Conservation (phyloP, 108 stramenopile genomes). For the Epipyxis sp. region DNA sequence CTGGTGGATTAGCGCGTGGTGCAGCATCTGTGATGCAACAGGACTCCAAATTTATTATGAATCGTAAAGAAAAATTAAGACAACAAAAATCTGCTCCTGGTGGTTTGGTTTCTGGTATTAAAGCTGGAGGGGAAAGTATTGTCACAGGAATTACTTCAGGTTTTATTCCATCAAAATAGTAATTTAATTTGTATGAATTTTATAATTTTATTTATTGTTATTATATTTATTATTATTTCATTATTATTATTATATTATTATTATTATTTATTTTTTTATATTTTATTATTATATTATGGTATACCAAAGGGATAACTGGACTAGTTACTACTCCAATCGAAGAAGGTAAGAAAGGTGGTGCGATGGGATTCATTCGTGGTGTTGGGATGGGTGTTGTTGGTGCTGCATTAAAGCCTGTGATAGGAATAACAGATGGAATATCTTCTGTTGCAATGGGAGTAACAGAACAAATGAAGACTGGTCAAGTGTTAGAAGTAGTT, state of each 20-base stretch:
- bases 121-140: conserved; percentile 39
- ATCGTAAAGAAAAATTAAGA: background rate
- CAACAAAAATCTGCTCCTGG: conserved; percentile 25
- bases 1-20: background rate
- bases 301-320: no score
- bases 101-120: conserved; percentile 24
- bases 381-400: conserved; percentile 47
- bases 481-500: background rate
- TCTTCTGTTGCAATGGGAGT: conserved; percentile 26
- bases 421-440: conserved; percentile 38
- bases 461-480: background rate
- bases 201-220: no score
- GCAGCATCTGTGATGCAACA: background rate
- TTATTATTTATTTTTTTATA: no score
- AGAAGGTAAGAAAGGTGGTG: conserved; percentile 44
- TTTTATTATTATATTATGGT: no score
- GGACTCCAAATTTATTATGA: background rate
- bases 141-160: conserved; percentile 37
- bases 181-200: no score
- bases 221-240: no score
- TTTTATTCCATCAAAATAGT: no score
- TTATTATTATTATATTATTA: no score
- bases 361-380: conserved; percentile 48
- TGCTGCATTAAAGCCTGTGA: conserved; percentile 49
- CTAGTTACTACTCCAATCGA: conserved; percentile 39